Percentiles rank a stretch among this genome's conserved stretches.
phyloP scores from a whole-genome alignment of 164 flowering plant species.

The Dillenia suffruticosa region DNA sequence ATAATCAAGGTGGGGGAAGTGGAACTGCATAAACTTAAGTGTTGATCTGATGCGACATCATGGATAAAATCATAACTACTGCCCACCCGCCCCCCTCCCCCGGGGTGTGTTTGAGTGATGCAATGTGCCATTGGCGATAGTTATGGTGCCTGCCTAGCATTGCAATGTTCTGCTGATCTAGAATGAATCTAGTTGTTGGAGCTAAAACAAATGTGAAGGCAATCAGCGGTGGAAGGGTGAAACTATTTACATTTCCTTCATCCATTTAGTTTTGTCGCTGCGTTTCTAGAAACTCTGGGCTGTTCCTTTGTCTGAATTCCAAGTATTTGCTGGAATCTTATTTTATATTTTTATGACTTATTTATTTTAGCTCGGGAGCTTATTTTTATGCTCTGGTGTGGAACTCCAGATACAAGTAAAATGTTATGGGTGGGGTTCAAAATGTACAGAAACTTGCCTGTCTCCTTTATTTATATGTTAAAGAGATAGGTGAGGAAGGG shows the following conservation, averaged over 20 bases:
- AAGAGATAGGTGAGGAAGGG: too few species aligned
- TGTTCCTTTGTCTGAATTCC: too few species aligned
- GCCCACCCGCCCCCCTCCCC: too few species aligned
- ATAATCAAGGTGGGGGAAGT: constrained; percentile 19
- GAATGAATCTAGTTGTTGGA: neutral
- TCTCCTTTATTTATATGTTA: too few species aligned
- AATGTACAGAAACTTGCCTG: constrained; percentile 11
- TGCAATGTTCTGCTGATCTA: neutral
- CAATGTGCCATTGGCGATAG: neutral
- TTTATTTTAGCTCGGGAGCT: constrained; percentile 17
- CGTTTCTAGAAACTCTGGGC: too few species aligned
- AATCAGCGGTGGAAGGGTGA: neutral
- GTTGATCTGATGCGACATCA: constrained; percentile 6
- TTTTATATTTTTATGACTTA: neutral
- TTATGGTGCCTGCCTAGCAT: neutral
- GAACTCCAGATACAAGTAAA: constrained; percentile 14
- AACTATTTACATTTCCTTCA: neutral
- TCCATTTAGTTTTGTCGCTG: neutral
- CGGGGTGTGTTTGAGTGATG: too few species aligned
- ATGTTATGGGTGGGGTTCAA: constrained; percentile 7
- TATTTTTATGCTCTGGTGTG: constrained; percentile 30
- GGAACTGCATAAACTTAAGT: constrained; percentile 21
- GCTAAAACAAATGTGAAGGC: neutral
- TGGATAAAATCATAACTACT: neutral
- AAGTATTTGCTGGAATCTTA: neutral